phyloP scores from a whole-genome alignment of 2,329 filamentous ascomycete genomes.

The Allantophomopsis cytisporea region DNA sequence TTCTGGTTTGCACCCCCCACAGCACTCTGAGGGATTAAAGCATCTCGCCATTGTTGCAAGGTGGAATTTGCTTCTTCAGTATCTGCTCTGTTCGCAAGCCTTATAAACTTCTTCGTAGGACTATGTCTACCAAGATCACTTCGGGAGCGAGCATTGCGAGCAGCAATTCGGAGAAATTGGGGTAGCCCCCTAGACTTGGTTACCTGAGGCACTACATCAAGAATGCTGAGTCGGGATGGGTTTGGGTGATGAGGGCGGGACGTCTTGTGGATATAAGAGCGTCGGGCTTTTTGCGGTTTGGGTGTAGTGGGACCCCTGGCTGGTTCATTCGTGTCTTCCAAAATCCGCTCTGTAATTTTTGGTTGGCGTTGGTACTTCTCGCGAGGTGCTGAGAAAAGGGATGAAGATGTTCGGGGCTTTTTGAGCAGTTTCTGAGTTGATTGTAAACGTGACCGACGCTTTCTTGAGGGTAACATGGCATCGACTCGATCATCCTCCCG shows the following conservation, averaged over 20 bases:
- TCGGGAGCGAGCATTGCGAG: slow-evolving; percentile 36
- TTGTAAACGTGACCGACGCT: slow-evolving; percentile 6
- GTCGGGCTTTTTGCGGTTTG: no score
- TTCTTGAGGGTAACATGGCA: slow-evolving; percentile 17
- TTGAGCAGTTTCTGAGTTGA: slow-evolving; percentile 6
- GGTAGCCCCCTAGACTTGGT: slow-evolving; percentile 22
- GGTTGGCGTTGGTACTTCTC: slow-evolving; percentile 8
- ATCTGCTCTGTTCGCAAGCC: slow-evolving; percentile 45
- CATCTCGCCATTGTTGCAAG: slow-evolving; percentile 38
- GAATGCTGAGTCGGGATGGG: slow-evolving; percentile 40
- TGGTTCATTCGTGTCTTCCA: not conserved
- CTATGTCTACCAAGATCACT: slow-evolving; percentile 37
- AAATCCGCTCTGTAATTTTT: slow-evolving; percentile 14
- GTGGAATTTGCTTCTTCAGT: slow-evolving; percentile 41
- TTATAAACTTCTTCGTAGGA: slow-evolving; percentile 40
- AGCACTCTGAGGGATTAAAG: slow-evolving; percentile 7
- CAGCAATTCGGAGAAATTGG: slow-evolving; percentile 45
- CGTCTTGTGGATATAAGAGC: no score
- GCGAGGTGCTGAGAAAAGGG: slow-evolving; percentile 1
- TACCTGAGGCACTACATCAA: slow-evolving; percentile 35
- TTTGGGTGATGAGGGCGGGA: slow-evolving; percentile 1
- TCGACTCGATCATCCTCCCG: slow-evolving; percentile 18
- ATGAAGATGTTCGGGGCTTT: slow-evolving; percentile 5
- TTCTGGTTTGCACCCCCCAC: no score
- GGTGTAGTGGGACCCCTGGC: no score